A percentile compares a stretch with the other conserved stretches of the same genome.
These are phyloP conservation scores for Candida xyloterini DNA, from an alignment of 805 yeast species.

Conservation along the genomic window DNA sequence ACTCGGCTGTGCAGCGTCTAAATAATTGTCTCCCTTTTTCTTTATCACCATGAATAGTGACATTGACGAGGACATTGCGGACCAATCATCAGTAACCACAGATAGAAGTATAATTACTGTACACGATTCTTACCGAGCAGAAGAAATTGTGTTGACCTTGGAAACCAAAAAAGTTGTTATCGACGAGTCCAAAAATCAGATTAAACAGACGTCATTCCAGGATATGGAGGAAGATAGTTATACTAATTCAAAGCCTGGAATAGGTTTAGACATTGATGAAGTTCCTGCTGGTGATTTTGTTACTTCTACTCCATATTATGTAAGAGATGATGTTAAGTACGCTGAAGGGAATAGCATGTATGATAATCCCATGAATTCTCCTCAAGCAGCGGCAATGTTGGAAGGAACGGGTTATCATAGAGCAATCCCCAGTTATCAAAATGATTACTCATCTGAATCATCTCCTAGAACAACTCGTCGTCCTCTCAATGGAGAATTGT, in stretches of 20 bases:
- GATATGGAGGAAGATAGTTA: neutral
- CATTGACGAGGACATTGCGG: slow-evolving; percentile 13
- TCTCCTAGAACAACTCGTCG: neutral
- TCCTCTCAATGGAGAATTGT: neutral
- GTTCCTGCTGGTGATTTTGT: neutral
- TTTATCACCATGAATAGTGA: slow-evolving; percentile 6
- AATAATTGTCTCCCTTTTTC: neutral
- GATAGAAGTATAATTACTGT: neutral
- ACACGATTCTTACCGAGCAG: neutral
- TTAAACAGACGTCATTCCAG: neutral
- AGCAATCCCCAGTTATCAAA: neutral
- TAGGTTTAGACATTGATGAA: too few relatives aligned
- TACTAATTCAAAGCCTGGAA: neutral
- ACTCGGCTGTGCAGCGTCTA: slow-evolving; percentile 14
- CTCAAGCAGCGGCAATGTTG: neutral
- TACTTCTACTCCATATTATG: neutral
- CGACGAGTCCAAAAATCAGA: slow-evolving; percentile 6
- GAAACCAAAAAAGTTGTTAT: slow-evolving; percentile 14
- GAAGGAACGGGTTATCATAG: neutral
- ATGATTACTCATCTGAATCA: neutral
- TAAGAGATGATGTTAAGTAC: neutral
- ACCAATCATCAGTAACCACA: slow-evolving; percentile 16
- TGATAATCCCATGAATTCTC: slow-evolving; percentile 7
- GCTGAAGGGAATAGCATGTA: neutral
- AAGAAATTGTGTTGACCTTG: neutral